A percentile compares a stretch with the other conserved stretches of the same genome.
Evolutionary conservation across 1,139 yeast species (phyloP).

Genomic region (Geotrichum siamense): DNA sequence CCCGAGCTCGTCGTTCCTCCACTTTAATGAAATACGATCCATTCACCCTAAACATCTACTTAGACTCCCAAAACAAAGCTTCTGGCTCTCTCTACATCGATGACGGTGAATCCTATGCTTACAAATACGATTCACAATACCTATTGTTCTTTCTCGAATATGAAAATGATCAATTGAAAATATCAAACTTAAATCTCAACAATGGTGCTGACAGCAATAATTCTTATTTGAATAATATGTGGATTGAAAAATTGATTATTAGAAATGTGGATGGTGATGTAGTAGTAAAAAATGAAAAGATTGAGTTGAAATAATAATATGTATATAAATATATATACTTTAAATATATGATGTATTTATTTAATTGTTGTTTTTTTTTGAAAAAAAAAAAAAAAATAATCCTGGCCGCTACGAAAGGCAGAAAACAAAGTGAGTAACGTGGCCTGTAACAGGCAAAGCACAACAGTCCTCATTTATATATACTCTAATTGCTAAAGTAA

Average conservation of each 20-base stretch:
- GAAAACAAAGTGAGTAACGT: no score
- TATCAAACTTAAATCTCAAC: constrained; percentile 3
- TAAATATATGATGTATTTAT: no score
- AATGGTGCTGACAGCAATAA: constrained; percentile 1
- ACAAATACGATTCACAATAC: constrained; percentile 46
- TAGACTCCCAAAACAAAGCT: constrained; percentile 47
- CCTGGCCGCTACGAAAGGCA: no score
- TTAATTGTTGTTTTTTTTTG: no score
- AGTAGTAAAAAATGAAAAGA: neutral
- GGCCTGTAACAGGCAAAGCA: no score
- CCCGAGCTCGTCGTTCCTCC: constrained; percentile 73
- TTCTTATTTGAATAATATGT: constrained; percentile 14
- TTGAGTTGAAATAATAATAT: no score
- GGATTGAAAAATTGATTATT: constrained; percentile 38
- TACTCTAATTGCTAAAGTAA: no score
- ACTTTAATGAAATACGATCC: constrained; percentile 77
- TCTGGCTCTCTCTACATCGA: constrained; percentile 61
- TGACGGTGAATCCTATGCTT: constrained; percentile 70
- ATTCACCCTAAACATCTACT: constrained; percentile 63
- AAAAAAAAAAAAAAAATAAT: no score
- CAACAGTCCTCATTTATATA: no score
- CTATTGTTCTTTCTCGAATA: constrained; percentile 30
- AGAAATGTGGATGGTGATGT: neutral
- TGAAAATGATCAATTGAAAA: constrained; percentile 15
- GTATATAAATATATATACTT: no score